A percentile compares a stretch with the other conserved stretches of the same genome.
These are phyloP conservation scores for Parastagonospora avenae DNA, from an alignment of 2,329 filamentous ascomycete species.

Conservation along the genomic window DNA sequence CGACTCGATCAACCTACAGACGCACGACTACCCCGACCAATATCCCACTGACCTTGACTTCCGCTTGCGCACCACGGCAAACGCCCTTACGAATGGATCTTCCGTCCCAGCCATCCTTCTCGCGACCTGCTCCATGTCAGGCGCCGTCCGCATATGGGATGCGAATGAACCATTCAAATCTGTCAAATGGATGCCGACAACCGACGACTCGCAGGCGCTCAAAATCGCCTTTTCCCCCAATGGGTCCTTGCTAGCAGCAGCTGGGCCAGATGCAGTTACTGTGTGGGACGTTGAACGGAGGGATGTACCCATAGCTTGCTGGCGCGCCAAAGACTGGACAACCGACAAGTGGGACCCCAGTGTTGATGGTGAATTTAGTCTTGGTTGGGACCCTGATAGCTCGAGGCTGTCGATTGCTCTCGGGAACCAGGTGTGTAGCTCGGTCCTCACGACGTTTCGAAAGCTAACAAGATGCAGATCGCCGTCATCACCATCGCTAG, in stretches of 20 bases:
- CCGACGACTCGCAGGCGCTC: constrained; percentile 43
- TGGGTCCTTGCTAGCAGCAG: constrained; percentile 51
- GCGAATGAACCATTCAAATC: constrained; percentile 43
- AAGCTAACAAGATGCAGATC: constrained; percentile 30
- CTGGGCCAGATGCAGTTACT: constrained; percentile 50
- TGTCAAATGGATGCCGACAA: constrained; percentile 34
- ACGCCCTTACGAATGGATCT: constrained; percentile 20
- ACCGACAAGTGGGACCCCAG: constrained; percentile 38
- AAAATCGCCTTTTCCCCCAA: constrained; percentile 53
- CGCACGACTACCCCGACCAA: constrained; percentile 39
- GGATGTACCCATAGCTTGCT: constrained; percentile 42
- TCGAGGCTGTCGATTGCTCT: constrained; percentile 45
- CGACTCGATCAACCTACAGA: constrained; percentile 38
- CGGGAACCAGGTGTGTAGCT: constrained; percentile 42
- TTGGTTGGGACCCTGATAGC: constrained; percentile 48
- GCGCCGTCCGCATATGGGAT: constrained; percentile 50
- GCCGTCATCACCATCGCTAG: constrained; percentile 40
- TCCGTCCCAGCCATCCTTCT: constrained; percentile 38
- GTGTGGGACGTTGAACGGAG: constrained; percentile 50
- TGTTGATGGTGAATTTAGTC: constrained; percentile 41
- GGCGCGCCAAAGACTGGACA: constrained; percentile 37
- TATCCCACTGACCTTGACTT: constrained; percentile 51
- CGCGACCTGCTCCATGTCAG: constrained; percentile 49
- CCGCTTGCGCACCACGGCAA: constrained; percentile 30
- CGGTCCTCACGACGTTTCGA: neutral